Evolutionary conservation across 306 rosid species (phyloP), one percentile per base, ranked within the genome.

Genomic region (Vigna mungo): DNA sequence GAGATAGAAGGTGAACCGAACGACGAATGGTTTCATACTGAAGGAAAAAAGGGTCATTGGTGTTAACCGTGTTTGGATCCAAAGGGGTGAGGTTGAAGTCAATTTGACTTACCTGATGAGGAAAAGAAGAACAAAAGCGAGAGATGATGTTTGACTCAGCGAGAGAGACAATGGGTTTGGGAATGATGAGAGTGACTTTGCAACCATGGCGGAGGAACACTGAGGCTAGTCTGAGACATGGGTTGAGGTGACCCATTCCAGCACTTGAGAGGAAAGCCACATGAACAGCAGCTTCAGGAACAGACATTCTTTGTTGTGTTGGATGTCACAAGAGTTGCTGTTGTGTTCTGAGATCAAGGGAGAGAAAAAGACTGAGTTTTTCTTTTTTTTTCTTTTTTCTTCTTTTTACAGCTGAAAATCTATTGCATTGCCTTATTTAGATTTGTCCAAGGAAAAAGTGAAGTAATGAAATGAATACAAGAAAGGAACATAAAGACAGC

Each of bases 241-340:
- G 87, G 11, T 74, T 78, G 0, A 86, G 75, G 8, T 86, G 94
- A 15, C 89, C 90, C 82, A 88, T 76, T 12, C 90, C 85, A 18
- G 92, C 82, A 60, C 78, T 78, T 7, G 89, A 88, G 46, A 88
- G 60, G 10, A 90, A 75, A 39, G 83, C 86, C 6, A 88, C 53
- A 12, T 90, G 90, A 52, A 32, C 21, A 8, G 39, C 12, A 5
- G 70, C 9, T 14, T 13, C 72, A 3, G 61, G 25, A 41, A 2
- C 34, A 67, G 64, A 47, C 64, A 65, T 64, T 41, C 9, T 9
- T 59, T 12, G 65, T 3, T 61, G 21, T 34, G 41, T 14, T 20
- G 9, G 1, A 23, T 56, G 10, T 3, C 17, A 58, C 17, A 13
- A 58, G 0, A 55, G 15, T 46, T 12, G n/a, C 51, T 46, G n/a